Evolutionary conservation across 495 filamentous ascomycete genomes (phyloP), one percentile per base, ranked within the genome.

Genomic region (Podospora appendiculata): DNA sequence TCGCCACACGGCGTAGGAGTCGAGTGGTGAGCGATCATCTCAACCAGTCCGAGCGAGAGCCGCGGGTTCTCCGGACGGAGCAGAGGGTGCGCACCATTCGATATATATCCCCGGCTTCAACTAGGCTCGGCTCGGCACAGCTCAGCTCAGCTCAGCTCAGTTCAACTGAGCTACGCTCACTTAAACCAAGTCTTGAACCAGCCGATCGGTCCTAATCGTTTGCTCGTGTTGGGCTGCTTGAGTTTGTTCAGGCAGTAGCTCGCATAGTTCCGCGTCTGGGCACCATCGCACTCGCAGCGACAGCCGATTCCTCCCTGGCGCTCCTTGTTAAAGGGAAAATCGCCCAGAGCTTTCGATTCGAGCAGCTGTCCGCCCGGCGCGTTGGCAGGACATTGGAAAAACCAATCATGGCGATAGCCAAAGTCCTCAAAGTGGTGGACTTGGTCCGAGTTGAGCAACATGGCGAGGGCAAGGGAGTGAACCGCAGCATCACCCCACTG

Each of bases 401-500:
- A 76, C 45, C 63, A 69, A 51, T 75, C 73, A 50, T 80, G 77
- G 36, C 68, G 65, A 50, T 80, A 80, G 12, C 77, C 77, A 51
- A 80, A 61, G 41, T 80, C 77, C 32, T 66, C 64, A 38, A 78
- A 80, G 46, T 79, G 78, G 52, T 80, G 78, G 2, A 80, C 67
- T 44, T 71, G 64, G 12, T 72, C 68, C 34, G 76, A 67, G 11
- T 70, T 56, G 39, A 76, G 69, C 17, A 80, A 73, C 66, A 80
- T 66, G 33, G 67, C 70, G 39, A 76, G 64, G 8, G 77, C 77
- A 8, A 80, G 63, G 8, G 70, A 71, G 54, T 80, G 77, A 9
- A 80, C 72, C 12, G 77, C 67, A 1, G 78, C 78, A 49, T 80
- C 78, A n/a, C 78, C 78, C 79, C 75, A 81, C 65, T 73, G 45